These are phyloP conservation scores for Rhodamnia rubescens DNA, from an alignment of 345 rosid genomes.

Conservation along the genomic window DNA sequence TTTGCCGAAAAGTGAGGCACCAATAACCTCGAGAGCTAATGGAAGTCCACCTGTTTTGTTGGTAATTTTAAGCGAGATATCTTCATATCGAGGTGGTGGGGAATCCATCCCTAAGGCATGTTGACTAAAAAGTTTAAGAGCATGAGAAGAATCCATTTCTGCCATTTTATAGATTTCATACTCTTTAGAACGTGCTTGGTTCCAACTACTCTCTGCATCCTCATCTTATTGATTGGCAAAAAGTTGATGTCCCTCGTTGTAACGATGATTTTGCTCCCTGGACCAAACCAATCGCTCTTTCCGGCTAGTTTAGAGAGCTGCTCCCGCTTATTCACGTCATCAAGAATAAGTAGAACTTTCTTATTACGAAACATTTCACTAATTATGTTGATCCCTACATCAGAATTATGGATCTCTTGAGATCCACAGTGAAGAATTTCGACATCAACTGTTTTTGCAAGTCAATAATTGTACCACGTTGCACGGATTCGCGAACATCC, in stretches of 20 bases:
- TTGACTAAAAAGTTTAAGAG: background rate
- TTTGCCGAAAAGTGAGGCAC: background rate
- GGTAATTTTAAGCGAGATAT: background rate
- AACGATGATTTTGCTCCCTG: background rate
- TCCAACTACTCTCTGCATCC: background rate
- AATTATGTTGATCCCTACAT: background rate
- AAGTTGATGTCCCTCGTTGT: background rate
- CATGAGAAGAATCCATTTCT: background rate
- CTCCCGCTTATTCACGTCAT: background rate
- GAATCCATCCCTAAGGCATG: background rate
- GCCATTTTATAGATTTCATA: background rate
- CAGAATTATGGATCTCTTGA: background rate
- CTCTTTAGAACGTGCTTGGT: background rate
- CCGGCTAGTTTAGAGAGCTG: background rate
- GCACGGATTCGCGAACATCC: background rate
- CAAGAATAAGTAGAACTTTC: background rate
- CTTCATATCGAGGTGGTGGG: background rate
- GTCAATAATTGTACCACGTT: background rate
- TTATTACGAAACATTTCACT: background rate
- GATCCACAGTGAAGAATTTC: background rate
- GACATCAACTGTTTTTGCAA: background rate
- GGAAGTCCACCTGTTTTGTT: background rate
- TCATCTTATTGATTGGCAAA: background rate
- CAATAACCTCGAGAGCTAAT: background rate
- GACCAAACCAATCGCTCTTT: background rate